These are phyloP conservation scores for Scheffersomyces titani DNA, from an alignment of 1,139 yeast species.

Conservation along the genomic window DNA sequence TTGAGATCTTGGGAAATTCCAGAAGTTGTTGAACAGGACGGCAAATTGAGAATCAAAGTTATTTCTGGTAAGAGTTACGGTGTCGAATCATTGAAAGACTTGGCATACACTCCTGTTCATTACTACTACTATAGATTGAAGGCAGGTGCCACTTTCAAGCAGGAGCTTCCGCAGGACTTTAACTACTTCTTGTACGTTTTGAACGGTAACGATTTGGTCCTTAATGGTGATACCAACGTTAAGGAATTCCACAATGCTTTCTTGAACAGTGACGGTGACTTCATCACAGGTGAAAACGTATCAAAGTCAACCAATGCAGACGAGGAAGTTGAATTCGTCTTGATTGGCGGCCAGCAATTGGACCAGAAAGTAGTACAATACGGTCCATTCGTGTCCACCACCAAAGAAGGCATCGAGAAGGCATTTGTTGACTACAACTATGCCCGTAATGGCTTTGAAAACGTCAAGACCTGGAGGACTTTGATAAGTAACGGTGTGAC, in stretches of 20 bases:
- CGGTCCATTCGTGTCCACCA: conserved; percentile 85
- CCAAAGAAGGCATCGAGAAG: conserved; percentile 47
- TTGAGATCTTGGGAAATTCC: conserved; percentile 74
- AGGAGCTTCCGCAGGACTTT: conserved; percentile 60
- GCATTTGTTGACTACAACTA: conserved; percentile 73
- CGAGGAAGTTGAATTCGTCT: conserved; percentile 54
- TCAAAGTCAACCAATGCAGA: conserved; percentile 11
- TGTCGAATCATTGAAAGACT: conserved; percentile 66
- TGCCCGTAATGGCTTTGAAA: conserved; percentile 73
- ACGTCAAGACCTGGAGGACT: conserved; percentile 66
- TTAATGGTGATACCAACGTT: conserved; percentile 45
- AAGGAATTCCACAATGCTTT: conserved; percentile 57
- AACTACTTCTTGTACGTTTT: conserved; percentile 74
- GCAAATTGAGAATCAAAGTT: conserved; percentile 67
- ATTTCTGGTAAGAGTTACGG: conserved; percentile 82
- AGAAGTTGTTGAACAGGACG: conserved; percentile 59
- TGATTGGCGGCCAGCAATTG: conserved; percentile 76
- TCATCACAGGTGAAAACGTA: conserved; percentile 42
- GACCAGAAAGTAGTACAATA: conserved; percentile 82
- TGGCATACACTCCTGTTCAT: conserved; percentile 84
- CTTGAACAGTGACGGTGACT: conserved; percentile 67
- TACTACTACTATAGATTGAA: conserved; percentile 68
- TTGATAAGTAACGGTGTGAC: conserved; percentile 65
- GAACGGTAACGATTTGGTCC: conserved; percentile 55
- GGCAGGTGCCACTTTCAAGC: conserved; percentile 69